Percentiles rank a stretch among this genome's conserved stretches.
phyloP scores from a whole-genome alignment of 805 yeast species.

The Phaffomyces antillensis region DNA sequence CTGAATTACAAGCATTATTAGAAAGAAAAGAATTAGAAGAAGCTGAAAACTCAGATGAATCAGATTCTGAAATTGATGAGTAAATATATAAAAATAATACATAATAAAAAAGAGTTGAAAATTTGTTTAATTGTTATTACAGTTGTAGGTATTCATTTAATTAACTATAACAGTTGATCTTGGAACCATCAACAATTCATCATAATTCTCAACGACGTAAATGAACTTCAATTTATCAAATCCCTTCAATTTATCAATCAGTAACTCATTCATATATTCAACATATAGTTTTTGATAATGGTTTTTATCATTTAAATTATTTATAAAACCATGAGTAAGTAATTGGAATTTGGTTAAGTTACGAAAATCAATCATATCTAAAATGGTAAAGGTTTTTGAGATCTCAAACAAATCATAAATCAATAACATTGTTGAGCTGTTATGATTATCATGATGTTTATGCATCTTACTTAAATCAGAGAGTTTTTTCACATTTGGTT shows the following conservation, averaged over 20 bases:
- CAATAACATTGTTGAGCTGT: background rate
- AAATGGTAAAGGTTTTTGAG: background rate
- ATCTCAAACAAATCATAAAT: background rate
- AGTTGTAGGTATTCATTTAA: no score
- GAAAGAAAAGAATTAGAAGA: constrained; percentile 86
- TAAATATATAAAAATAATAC: constrained; percentile 1
- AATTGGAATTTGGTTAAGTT: no score
- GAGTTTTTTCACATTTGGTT: no score
- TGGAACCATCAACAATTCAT: background rate
- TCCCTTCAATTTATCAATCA: background rate
- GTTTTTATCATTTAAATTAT: no score
- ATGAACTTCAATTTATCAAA: background rate
- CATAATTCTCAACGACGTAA: background rate
- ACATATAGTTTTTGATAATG: background rate
- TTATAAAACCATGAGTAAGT: background rate
- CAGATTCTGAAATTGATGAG: constrained; percentile 39
- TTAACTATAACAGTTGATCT: background rate
- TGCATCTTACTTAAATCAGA: no score
- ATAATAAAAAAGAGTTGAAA: no score
- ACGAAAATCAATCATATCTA: background rate
- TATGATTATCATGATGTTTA: no score
- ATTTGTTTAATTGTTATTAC: no score
- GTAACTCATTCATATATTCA: background rate
- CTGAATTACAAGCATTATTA: constrained; percentile 91
- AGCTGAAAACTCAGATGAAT: constrained; percentile 75